phyloP scores from a whole-genome alignment of 2,329 filamentous ascomycete species.

The Exserohilum turcica region DNA sequence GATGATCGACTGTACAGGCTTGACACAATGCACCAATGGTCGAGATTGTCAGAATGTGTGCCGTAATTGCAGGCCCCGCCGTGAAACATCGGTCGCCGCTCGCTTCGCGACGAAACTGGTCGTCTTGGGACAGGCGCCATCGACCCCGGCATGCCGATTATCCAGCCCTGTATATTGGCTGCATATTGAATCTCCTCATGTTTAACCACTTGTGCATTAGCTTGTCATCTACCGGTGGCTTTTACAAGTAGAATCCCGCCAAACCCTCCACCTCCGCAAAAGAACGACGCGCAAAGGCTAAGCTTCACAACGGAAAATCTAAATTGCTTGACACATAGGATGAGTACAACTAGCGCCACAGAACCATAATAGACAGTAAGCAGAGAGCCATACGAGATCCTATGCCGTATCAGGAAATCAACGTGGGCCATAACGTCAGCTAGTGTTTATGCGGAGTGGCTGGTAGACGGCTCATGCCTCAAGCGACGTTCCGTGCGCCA shows the following conservation, averaged over 20 bases:
- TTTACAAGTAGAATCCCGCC: constrained; percentile 13
- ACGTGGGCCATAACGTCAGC: background rate
- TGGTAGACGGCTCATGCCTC: background rate
- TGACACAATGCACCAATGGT: constrained; percentile 1
- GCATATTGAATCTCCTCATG: constrained; percentile 22
- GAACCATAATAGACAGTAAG: background rate
- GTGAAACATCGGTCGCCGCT: constrained; percentile 1
- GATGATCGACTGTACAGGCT: constrained; percentile 1
- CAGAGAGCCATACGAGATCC: background rate
- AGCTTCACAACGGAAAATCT: constrained; percentile 7
- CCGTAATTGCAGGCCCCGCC: constrained; percentile 3
- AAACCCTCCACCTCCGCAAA: constrained; percentile 15
- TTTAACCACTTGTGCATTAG: constrained; percentile 11
- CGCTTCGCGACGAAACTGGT: background rate
- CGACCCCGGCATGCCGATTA: constrained; percentile 3
- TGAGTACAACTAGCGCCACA: background rate
- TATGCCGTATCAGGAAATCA: background rate
- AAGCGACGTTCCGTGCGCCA: background rate
- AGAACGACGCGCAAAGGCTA: constrained; percentile 9
- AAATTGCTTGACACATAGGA: constrained; percentile 4
- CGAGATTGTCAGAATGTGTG: background rate
- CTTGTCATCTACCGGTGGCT: constrained; percentile 12
- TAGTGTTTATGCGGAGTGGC: background rate
- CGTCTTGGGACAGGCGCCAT: background rate
- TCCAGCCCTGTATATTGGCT: constrained; percentile 13